phyloP scores from a whole-genome alignment of 1,284 basidiomycete genomes.

The Austroboletus novae-zelandiae region DNA sequence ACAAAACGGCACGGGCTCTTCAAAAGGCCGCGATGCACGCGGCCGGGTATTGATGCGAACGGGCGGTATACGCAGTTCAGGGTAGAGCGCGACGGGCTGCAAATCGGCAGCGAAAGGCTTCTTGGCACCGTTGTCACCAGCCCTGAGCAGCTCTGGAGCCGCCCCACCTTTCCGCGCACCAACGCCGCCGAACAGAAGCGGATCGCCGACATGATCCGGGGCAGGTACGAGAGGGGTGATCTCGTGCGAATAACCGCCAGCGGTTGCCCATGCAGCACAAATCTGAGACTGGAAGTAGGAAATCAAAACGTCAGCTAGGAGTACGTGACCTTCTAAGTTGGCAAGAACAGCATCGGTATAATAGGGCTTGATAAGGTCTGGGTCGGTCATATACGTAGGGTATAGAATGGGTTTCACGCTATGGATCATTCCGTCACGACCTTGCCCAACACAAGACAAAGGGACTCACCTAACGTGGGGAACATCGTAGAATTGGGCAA shows the following conservation, averaged over 20 bases:
- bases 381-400: slow-evolving; percentile 76
- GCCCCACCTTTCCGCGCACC: slow-evolving; percentile 61
- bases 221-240: slow-evolving; percentile 46
- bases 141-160: slow-evolving; percentile 43
- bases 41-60: slow-evolving; percentile 76
- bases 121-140: slow-evolving; percentile 30
- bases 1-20: slow-evolving; percentile 87
- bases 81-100: slow-evolving; percentile 32
- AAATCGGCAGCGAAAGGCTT: slow-evolving; percentile 15
- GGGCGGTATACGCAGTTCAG: slow-evolving; percentile 60
- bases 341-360: slow-evolving; percentile 85
- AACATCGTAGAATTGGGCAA: slow-evolving; percentile 94
- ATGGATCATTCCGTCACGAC: background rate
- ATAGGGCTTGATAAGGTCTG: slow-evolving; percentile 66
- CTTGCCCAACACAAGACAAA: background rate
- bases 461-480: slow-evolving; percentile 73
- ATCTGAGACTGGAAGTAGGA: slow-evolving; percentile 87
- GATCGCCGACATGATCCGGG: slow-evolving; percentile 37
- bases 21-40: slow-evolving; percentile 52
- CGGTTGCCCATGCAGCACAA: slow-evolving; percentile 80
- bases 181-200: slow-evolving; percentile 69
- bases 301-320: slow-evolving; percentile 83
- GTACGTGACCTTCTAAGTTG: slow-evolving; percentile 74
- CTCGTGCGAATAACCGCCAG: slow-evolving; percentile 64
- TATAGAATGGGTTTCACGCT: slow-evolving; percentile 83